Evolutionary conservation across 2,329 filamentous ascomycete species (phyloP), one percentile per base, ranked within the genome.

Genomic region (Chalaropsis ovoidea): DNA sequence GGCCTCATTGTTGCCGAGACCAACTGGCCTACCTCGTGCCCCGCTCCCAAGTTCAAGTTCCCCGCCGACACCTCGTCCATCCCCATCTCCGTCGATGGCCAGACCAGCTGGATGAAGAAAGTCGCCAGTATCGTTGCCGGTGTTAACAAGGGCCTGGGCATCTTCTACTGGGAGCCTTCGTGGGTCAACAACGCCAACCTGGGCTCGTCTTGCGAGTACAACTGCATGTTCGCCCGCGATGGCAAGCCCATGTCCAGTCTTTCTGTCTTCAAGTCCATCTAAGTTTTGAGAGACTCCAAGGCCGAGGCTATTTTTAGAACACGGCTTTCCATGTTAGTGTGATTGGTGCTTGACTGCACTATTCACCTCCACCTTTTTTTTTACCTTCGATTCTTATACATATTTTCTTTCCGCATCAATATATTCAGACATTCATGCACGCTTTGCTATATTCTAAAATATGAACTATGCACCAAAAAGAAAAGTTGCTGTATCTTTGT

Each of bases 101-200:
- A 90, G 77, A 75, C 75, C 1, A 78, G 77, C 1, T 90, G 84
- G 74, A 74, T 90, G 64, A 76, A 82, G 73, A 75, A 80, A 66
- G 78, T 90, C 19, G 85, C 84, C 0, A 75, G 75, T 1, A 76
- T 83, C 0, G 80, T 89, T 0, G 75, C 77, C 1, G 78, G 75
- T 1, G 79, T 84, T 0, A 77, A 73, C 1, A 78, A 79, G 0
- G 85, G 85, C 0, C 73, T 76, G 35, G 87, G 86, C 0, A 56
- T 90, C 7, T 89, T 86, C 68, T 90, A 89, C 69, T 90, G 87
- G 87, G 87, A 90, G 72, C 86, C 86, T 0, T 84, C 82, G 0
- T 90, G 86, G 86, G 77, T 89, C 68, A 77, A 83, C 52, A 89
- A 88, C 73, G 79, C 81, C 11, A 80, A 74, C 0, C 73, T 89